phyloP scores from a whole-genome alignment of 345 rosid genomes.

The Passiflora organensis region DNA sequence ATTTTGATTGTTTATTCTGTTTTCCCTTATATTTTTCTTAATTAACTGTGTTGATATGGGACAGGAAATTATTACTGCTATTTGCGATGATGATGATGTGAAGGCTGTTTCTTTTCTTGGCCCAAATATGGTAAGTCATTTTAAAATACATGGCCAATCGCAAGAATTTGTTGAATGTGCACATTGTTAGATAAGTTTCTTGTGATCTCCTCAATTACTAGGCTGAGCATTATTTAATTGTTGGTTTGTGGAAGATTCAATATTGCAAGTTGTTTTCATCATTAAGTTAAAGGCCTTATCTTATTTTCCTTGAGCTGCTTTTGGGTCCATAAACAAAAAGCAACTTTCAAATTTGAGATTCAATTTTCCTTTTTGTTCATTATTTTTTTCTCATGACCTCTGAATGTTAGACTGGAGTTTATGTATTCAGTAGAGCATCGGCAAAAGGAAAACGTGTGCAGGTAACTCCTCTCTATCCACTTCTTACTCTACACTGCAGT shows the following conservation, averaged over 20 bases:
- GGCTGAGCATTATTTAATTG: too few species aligned
- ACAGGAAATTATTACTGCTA: constrained; percentile 45
- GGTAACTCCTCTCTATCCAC: constrained; percentile 17
- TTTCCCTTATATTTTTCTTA: background rate
- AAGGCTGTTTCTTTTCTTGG: constrained; percentile 43
- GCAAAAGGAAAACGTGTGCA: constrained; percentile 35
- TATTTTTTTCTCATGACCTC: background rate
- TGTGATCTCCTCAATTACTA: too few species aligned
- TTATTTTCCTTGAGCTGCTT: too few species aligned
- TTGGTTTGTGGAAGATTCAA: too few species aligned
- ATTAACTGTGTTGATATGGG: background rate
- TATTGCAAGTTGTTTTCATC: background rate
- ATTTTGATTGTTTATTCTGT: constrained; percentile 2
- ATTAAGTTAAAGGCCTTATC: background rate
- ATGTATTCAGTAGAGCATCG: constrained; percentile 35
- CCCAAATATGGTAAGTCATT: constrained; percentile 32
- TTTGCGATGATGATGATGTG: constrained; percentile 49
- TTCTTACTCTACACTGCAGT: background rate
- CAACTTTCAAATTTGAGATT: background rate
- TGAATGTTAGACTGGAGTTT: constrained; percentile 30
- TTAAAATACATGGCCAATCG: background rate
- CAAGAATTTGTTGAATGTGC: background rate
- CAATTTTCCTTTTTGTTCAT: background rate
- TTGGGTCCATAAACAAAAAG: background rate
- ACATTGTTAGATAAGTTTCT: background rate